A percentile compares a stretch with the other conserved stretches of the same genome.
phyloP scores from a whole-genome alignment of 1,139 yeast genomes.

The Yamadazyma jaroonii region DNA sequence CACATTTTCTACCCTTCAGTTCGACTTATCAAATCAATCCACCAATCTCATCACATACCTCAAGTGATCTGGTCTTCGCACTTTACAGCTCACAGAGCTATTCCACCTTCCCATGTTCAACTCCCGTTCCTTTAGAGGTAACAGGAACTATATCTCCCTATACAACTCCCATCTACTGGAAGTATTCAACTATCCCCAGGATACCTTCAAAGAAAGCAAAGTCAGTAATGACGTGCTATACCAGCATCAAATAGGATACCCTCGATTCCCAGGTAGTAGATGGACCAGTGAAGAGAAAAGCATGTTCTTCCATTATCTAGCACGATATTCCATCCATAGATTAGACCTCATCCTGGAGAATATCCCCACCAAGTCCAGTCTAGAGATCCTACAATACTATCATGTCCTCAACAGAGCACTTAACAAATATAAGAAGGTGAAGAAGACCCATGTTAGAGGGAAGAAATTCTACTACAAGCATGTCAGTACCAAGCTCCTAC shows the following conservation, averaged over 20 bases:
- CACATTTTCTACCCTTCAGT: too few species aligned
- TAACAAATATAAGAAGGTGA: slow-evolving; percentile 16
- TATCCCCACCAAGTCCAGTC: slow-evolving; percentile 38
- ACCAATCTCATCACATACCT: too few species aligned
- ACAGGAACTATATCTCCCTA: not conserved
- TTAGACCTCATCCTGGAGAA: slow-evolving; percentile 36
- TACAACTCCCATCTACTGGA: not conserved
- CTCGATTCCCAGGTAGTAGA: slow-evolving; percentile 13
- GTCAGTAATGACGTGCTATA: not conserved
- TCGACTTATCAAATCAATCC: too few species aligned
- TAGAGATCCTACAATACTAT: slow-evolving; percentile 50
- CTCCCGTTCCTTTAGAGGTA: not conserved
- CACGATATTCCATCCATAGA: slow-evolving; percentile 49
- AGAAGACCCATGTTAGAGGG: not conserved
- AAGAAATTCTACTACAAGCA: slow-evolving; percentile 5
- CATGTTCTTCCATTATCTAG: slow-evolving; percentile 26
- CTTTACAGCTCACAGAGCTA: too few species aligned
- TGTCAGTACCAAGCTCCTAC: slow-evolving; percentile 18
- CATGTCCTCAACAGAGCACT: slow-evolving; percentile 29
- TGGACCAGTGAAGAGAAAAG: slow-evolving; percentile 25
- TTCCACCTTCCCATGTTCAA: not conserved
- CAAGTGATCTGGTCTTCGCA: too few species aligned
- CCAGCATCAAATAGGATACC: slow-evolving; percentile 4
- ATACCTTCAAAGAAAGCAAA: not conserved
- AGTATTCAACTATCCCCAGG: not conserved